Percentiles rank a stretch among this genome's conserved stretches.
Evolutionary conservation across 2,329 filamentous ascomycete genomes (phyloP).

Genomic region (Epichloe typhina): DNA sequence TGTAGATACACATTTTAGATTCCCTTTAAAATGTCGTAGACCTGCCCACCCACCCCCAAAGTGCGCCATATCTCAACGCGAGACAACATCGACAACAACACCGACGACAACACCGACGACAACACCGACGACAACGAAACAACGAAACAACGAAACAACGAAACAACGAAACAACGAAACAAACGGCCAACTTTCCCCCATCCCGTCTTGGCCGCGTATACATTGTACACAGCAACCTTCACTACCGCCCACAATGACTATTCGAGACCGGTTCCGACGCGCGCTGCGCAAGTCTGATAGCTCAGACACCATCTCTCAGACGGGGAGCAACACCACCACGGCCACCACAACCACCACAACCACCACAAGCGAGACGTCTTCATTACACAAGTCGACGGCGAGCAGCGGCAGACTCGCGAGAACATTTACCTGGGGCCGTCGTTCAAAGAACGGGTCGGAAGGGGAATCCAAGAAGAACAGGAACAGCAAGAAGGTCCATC

Average conservation of each 20-base stretch:
- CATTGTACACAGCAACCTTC: neutral
- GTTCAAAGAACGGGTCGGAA: slow-evolving; percentile 8
- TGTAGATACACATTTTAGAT: too few species aligned
- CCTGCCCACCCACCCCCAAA: slow-evolving; percentile 1
- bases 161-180: neutral
- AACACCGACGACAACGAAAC: too few species aligned
- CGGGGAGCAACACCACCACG: slow-evolving; percentile 18
- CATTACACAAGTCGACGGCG: slow-evolving; percentile 16
- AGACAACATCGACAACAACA: too few species aligned
- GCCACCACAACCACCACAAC: slow-evolving; percentile 11
- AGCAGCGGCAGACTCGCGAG: slow-evolving; percentile 17
- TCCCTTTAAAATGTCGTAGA: neutral
- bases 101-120: too few species aligned
- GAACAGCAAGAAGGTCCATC: slow-evolving; percentile 23
- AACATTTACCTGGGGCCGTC: slow-evolving; percentile 18
- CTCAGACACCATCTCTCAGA: slow-evolving; percentile 19
- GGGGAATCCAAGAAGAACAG: slow-evolving; percentile 11
- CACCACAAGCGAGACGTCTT: slow-evolving; percentile 16
- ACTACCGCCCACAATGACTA: slow-evolving; percentile 21
- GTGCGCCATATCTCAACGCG: neutral
- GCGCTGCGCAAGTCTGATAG: slow-evolving; percentile 24
- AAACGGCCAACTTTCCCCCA: neutral
- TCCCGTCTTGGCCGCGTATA: neutral
- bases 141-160: too few species aligned
- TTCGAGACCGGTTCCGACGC: slow-evolving; percentile 29